These are phyloP conservation scores for Ascochyta viciae-villosae DNA, from an alignment of 2,329 filamentous ascomycete genomes.

Conservation along the genomic window DNA sequence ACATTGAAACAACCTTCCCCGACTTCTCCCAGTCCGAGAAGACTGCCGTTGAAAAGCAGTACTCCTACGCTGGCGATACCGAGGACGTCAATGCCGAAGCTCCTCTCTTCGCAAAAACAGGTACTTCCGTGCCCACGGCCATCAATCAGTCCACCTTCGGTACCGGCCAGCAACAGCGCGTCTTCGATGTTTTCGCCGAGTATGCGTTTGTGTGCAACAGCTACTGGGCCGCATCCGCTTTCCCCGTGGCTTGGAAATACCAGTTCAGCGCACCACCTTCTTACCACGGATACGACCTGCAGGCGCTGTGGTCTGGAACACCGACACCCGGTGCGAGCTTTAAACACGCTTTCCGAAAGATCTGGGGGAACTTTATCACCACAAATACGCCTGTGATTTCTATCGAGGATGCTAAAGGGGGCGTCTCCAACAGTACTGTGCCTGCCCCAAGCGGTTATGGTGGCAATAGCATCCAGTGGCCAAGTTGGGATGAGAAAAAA, in stretches of 20 bases:
- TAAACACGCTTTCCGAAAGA: conserved; percentile 43
- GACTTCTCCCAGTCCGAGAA: conserved; percentile 45
- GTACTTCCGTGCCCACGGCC: conserved; percentile 30
- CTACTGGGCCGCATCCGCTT: conserved; percentile 51
- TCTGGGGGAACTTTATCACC: conserved; percentile 45
- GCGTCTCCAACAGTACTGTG: conserved; percentile 31
- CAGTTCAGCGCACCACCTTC: conserved; percentile 38
- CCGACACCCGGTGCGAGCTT: conserved; percentile 34
- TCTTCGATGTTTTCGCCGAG: conserved; percentile 55
- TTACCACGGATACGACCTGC: conserved; percentile 45
- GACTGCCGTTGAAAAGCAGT: conserved; percentile 34
- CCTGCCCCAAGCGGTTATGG: conserved; percentile 22
- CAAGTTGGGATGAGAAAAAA: conserved; percentile 29
- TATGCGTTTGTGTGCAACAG: conserved; percentile 53
- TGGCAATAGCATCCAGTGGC: conserved; percentile 35
- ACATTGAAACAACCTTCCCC: conserved; percentile 40
- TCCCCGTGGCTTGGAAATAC: conserved; percentile 44
- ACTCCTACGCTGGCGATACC: conserved; percentile 38
- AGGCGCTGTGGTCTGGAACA: conserved; percentile 39
- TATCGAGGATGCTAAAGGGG: conserved; percentile 37
- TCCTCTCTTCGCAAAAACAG: conserved; percentile 37
- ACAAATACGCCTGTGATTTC: conserved; percentile 36
- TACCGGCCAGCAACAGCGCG: conserved; percentile 44
- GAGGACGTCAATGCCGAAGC: conserved; percentile 28
- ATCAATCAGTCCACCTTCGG: conserved; percentile 41